Percentiles rank a stretch among this genome's conserved stretches.
Evolutionary conservation across 805 yeast species (phyloP).

Genomic region (Candida nonsorbophila): DNA sequence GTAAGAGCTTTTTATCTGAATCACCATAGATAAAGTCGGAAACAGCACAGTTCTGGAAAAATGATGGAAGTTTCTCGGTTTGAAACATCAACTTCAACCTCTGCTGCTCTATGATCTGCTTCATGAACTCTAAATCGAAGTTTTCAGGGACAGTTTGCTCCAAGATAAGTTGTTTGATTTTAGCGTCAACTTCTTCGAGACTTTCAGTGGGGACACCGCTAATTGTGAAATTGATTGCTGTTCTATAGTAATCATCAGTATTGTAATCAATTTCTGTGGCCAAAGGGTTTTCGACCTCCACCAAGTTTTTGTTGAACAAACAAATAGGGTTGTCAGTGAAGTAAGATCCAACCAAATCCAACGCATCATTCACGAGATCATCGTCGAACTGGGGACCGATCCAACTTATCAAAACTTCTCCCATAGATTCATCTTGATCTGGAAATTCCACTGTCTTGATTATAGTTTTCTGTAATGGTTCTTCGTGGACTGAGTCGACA

Average conservation of each 20-base stretch:
- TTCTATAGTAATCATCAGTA: slow-evolving; percentile 67
- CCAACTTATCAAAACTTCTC: slow-evolving; percentile 73
- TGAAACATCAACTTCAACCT: slow-evolving; percentile 56
- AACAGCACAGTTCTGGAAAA: slow-evolving; percentile 62
- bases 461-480: slow-evolving; percentile 34
- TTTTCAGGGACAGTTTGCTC: slow-evolving; percentile 45
- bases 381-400: slow-evolving; percentile 67
- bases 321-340: slow-evolving; percentile 76
- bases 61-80: slow-evolving; percentile 59
- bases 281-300: slow-evolving; percentile 77
- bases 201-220: slow-evolving; percentile 73
- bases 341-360: slow-evolving; percentile 67
- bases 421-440: slow-evolving; percentile 80
- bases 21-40: slow-evolving; percentile 79
- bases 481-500: slow-evolving; percentile 55
- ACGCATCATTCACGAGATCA: slow-evolving; percentile 54
- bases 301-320: slow-evolving; percentile 60
- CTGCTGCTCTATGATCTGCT: slow-evolving; percentile 61
- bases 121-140: slow-evolving; percentile 62
- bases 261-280: slow-evolving; percentile 67
- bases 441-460: slow-evolving; percentile 69
- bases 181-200: slow-evolving; percentile 48
- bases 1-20: slow-evolving; percentile 52
- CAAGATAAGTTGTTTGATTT: slow-evolving; percentile 45
- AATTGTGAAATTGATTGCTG: slow-evolving; percentile 53